Evolutionary conservation across 2,329 filamentous ascomycete genomes (phyloP).

Genomic region (Xylaria sp.): DNA sequence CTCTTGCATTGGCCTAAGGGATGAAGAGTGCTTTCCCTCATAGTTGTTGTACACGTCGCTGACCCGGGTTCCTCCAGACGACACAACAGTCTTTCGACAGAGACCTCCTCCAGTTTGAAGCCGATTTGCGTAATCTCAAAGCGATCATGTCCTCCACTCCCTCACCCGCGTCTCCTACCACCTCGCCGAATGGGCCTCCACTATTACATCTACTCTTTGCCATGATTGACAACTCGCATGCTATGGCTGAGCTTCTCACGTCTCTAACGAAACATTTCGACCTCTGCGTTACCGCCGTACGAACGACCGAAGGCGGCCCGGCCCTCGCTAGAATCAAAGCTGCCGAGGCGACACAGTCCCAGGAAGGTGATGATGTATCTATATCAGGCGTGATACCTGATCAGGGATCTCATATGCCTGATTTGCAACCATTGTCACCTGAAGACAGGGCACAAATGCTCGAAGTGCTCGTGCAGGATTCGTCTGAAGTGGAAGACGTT

Average conservation of each 20-base stretch:
- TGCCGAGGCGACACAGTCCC: slow-evolving; percentile 68
- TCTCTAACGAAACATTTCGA: slow-evolving; percentile 90
- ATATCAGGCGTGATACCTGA: slow-evolving; percentile 74
- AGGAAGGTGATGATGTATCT: slow-evolving; percentile 61
- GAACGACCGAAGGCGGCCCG: slow-evolving; percentile 85
- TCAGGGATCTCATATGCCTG: slow-evolving; percentile 60
- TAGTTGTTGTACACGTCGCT: background rate
- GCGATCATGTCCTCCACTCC: slow-evolving; percentile 61
- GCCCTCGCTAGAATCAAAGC: slow-evolving; percentile 74
- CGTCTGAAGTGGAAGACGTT: slow-evolving; percentile 72
- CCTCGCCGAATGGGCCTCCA: slow-evolving; percentile 52
- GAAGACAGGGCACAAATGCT: slow-evolving; percentile 86
- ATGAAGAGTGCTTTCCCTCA: background rate
- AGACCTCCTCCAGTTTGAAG: slow-evolving; percentile 79
- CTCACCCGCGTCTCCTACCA: slow-evolving; percentile 49
- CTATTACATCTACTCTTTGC: slow-evolving; percentile 66
- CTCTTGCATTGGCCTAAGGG: background rate
- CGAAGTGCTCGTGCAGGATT: slow-evolving; percentile 78
- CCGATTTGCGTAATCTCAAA: slow-evolving; percentile 74
- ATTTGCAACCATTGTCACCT: slow-evolving; percentile 75
- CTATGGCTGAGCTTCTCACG: slow-evolving; percentile 83
- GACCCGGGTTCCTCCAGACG: slow-evolving; percentile 52
- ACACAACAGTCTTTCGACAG: slow-evolving; percentile 79
- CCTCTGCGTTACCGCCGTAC: slow-evolving; percentile 88
- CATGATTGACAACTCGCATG: slow-evolving; percentile 78